A percentile compares a stretch with the other conserved stretches of the same genome.
These are phyloP conservation scores for Boletales sp. DNA, from an alignment of 768 basidiomycete genomes.

Conservation along the genomic window DNA sequence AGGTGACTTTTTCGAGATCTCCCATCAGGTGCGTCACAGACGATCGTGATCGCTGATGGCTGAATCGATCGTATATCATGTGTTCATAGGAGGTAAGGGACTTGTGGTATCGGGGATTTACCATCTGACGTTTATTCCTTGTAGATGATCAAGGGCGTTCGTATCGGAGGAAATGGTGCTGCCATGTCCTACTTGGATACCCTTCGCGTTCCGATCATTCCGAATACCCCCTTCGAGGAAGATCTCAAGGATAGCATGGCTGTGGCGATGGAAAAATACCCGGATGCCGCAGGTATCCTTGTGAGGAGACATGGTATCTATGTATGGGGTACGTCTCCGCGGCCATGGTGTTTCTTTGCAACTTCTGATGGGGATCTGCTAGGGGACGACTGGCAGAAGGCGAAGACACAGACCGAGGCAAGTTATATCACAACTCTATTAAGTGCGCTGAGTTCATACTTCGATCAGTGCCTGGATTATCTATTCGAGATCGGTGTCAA, in stretches of 20 bases:
- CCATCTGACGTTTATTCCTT: background rate
- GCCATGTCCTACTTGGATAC: slow-evolving; percentile 83
- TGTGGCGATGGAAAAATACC: slow-evolving; percentile 75
- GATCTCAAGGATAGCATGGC: slow-evolving; percentile 88
- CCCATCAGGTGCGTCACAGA: slow-evolving; percentile 58
- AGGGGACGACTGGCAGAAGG: slow-evolving; percentile 79
- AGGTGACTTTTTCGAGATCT: slow-evolving; percentile 69
- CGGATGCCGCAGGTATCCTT: slow-evolving; percentile 73
- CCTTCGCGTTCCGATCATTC: slow-evolving; percentile 81
- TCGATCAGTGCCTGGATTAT: slow-evolving; percentile 76
- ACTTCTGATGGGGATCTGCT: slow-evolving; percentile 10
- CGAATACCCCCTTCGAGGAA: slow-evolving; percentile 89
- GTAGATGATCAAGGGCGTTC: slow-evolving; percentile 91
- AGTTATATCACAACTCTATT: background rate
- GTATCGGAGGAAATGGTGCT: slow-evolving; percentile 70
- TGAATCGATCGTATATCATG: background rate
- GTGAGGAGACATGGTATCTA: slow-evolving; percentile 81
- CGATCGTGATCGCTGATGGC: slow-evolving; percentile 2
- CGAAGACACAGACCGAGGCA: slow-evolving; percentile 85
- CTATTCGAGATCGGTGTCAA: slow-evolving; percentile 85
- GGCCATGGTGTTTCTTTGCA: background rate
- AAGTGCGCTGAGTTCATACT: background rate
- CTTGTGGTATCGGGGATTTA: background rate
- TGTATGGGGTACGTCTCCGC: slow-evolving; percentile 66
- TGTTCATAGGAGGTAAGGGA: slow-evolving; percentile 38